These are phyloP conservation scores for Capronia epimyces DNA, from an alignment of 2,329 filamentous ascomycete genomes.

Conservation along the genomic window DNA sequence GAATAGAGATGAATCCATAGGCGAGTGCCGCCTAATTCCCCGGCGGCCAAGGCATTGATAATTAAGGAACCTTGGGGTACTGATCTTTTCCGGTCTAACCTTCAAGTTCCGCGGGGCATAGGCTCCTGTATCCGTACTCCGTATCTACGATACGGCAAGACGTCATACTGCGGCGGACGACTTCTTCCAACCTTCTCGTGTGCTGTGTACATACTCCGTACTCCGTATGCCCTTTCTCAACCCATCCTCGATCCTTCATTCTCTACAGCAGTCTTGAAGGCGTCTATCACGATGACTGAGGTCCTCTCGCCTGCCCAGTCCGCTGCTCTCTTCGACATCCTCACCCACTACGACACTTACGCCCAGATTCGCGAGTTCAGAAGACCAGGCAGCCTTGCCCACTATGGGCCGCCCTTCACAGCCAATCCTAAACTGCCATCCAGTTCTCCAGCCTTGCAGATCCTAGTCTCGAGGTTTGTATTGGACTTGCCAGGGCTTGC, in stretches of 20 bases:
- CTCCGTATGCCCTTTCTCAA: not conserved
- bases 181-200: too few species aligned
- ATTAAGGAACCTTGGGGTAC: too few species aligned
- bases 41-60: too few species aligned
- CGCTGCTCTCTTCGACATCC: constrained; percentile 50
- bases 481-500: constrained; percentile 62
- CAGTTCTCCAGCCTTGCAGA: constrained; percentile 61
- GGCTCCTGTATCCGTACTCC: too few species aligned
- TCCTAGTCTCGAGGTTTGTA: constrained; percentile 59
- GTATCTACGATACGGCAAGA: too few species aligned
- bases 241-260: not conserved
- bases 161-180: too few species aligned
- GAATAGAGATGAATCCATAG: too few species aligned
- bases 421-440: constrained; percentile 39
- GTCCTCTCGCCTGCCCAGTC: constrained; percentile 42
- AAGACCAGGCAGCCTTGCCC: constrained; percentile 55
- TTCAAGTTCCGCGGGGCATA: too few species aligned
- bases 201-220: not conserved
- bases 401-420: constrained; percentile 66
- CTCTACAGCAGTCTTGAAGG: not conserved
- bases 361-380: constrained; percentile 69
- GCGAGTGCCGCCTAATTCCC: too few species aligned
- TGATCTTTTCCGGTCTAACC: too few species aligned
- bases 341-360: constrained; percentile 52
- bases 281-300: constrained; percentile 15